These are phyloP conservation scores for Didymella sp. DNA, from an alignment of 2,329 filamentous ascomycete genomes.

Conservation along the genomic window DNA sequence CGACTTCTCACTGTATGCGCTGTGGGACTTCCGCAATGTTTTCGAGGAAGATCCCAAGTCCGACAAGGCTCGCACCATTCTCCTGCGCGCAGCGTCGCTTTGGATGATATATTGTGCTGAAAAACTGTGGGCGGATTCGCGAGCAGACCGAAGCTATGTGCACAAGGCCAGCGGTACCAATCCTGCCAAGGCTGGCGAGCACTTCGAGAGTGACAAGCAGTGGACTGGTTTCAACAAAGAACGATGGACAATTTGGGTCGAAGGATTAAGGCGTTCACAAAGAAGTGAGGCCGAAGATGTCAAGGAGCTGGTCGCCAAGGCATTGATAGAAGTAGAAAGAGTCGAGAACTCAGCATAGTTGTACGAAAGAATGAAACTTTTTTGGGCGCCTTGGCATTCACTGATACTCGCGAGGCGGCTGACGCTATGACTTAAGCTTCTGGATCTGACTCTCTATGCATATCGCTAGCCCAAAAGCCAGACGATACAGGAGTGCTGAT, in stretches of 20 bases:
- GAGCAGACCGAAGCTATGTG: not conserved
- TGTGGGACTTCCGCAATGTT: not conserved
- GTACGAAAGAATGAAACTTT: too few relatives aligned
- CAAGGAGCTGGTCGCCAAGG: not conserved
- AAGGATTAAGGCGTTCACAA: not conserved
- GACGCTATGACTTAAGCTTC: too few relatives aligned
- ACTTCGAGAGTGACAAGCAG: not conserved
- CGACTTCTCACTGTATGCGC: conserved; percentile 9
- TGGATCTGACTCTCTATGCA: too few relatives aligned
- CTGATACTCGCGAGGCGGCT: too few relatives aligned
- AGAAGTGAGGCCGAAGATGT: not conserved
- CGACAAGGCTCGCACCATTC: not conserved
- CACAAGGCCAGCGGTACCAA: conserved; percentile 4
- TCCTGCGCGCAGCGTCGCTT: conserved; percentile 1
- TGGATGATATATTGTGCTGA: conserved; percentile 7
- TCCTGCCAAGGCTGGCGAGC: conserved; percentile 1
- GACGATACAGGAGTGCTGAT: too few relatives aligned
- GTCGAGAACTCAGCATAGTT: not conserved
- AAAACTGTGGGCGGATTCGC: not conserved
- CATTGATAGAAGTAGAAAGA: conserved; percentile 1
- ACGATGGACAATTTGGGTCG: conserved; percentile 2
- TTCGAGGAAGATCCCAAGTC: not conserved
- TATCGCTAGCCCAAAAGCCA: too few relatives aligned
- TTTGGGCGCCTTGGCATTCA: too few relatives aligned
- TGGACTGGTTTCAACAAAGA: conserved; percentile 6